phyloP scores from a whole-genome alignment of 441 rosid species.

The Croton laevigatus region DNA sequence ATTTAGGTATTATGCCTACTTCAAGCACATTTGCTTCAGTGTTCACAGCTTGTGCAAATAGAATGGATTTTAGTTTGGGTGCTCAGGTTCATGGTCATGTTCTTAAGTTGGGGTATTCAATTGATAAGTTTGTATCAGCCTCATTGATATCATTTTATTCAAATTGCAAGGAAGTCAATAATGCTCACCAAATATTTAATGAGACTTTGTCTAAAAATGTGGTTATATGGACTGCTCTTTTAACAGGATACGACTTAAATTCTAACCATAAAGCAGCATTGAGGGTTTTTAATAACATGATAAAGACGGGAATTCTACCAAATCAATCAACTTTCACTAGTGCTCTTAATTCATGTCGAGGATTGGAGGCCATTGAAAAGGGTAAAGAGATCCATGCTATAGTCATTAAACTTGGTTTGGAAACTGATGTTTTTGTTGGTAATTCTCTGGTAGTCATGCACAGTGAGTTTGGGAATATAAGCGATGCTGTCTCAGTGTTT shows the following conservation, averaged over 20 bases:
- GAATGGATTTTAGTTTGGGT: conserved; percentile 45
- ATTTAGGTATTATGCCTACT: conserved; percentile 44
- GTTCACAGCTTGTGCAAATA: conserved; percentile 53
- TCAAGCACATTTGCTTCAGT: conserved; percentile 53
- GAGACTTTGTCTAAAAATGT: conserved; percentile 41
- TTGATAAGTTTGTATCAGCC: conserved; percentile 43
- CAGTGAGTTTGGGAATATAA: conserved; percentile 47
- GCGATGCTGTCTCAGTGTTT: conserved; percentile 48
- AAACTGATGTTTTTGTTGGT: conserved; percentile 53
- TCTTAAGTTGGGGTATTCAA: conserved; percentile 37
- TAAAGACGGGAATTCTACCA: conserved; percentile 40
- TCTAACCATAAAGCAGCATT: conserved; percentile 43
- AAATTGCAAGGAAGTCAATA: conserved; percentile 50
- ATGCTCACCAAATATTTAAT: conserved; percentile 44
- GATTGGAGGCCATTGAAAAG: conserved; percentile 53
- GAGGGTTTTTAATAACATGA: conserved; percentile 50
- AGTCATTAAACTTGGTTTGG: conserved; percentile 54
- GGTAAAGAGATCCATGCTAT: conserved; percentile 64
- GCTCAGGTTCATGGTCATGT: conserved; percentile 48
- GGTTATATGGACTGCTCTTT: conserved; percentile 71
- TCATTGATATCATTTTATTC: conserved; percentile 67
- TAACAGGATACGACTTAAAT: conserved; percentile 61
- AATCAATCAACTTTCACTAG: conserved; percentile 69
- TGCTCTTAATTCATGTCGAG: conserved; percentile 65
- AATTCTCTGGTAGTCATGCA: conserved; percentile 75